Evolutionary conservation across 139 green algal genomes (phyloP), one percentile per base, ranked within the genome.

Genomic region (Chlorella ohadii): DNA sequence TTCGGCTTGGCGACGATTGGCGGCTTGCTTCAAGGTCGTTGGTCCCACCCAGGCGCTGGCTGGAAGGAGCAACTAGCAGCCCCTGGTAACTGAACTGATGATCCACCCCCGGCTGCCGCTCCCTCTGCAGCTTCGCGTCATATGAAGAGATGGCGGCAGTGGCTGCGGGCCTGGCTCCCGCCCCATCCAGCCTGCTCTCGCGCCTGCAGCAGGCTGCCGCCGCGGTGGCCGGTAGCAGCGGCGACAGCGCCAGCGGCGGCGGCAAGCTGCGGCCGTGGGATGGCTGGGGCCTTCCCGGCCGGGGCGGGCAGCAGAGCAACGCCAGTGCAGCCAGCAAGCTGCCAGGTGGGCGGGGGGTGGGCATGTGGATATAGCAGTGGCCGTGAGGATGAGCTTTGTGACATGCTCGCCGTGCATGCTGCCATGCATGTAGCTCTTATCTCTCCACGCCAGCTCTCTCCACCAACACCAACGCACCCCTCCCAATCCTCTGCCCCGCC

Each of bases 251-350:
- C 47, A 66, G 47, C 22, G 33, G 73, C 51, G 31, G n/a, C 55
- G 55, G 33, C 55, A 36, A 47, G 57, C 76, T 44, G 36, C 56
- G 76, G 15, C 57, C 76, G 25, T 82, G 76, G 76, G 76, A 72
- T 27, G 28, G 20, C 36, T 82, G 76, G 76, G 36, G 55, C 25
- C 76, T 82, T 36, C 76, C 76, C 16, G 71, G 76, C 33, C 31
- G 36, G 20, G 44, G 51, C 27, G 33, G 36, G 39, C 74, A 64
- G 41, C 59, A 85, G 51, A 59, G 23, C 56, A 65, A 38, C 16
- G 1, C 25, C 38, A 63, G 79, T 15, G 39, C 33, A 59, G 34
- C 33, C 20, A 39, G 31, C 55, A 76, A 80, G 77, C 56, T 63
- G 71, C 74, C 83, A 51, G 31, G 61, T 72, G 15, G 28, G 44